Base-by-base conservation (phyloP, 441 rosid genomes). In the Viola pubescens region DNA sequence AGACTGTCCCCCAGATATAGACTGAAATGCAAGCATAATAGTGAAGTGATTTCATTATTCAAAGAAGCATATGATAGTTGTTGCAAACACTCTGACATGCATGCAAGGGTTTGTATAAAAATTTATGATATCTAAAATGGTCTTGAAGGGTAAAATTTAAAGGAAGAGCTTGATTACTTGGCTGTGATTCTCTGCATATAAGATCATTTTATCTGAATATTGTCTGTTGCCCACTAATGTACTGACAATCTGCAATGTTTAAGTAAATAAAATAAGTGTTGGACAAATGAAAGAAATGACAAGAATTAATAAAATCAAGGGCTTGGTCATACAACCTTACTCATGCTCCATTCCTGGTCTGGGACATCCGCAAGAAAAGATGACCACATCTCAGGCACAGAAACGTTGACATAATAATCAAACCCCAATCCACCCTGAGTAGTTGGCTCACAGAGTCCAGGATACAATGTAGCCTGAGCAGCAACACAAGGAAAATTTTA, bases 371-470 rank as follows among this genome's bases (percentile, higher is more conserved):
- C 84, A 68, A 89, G 81, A 69, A 79, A 81, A 70, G 97, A 86
- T 60, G 58, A 70, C 98, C 98, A 92, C 98, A 92, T 89, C 68
- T 89, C 97, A 62, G 97, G 59, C 43, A 83, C 89, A 71, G 98
- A 86, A 60, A 86, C 73, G 75, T 92, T 92, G 71, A 87, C 92
- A 63, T 80, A 81, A 70, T 84, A 92, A 75, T 92, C 94, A 71
- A 92, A 92, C 64, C 98, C 97, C 68, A 92, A 75, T 62, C 98
- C 98, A 48, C 98, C 97, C 77, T 86, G 94, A 34, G 97, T 77
- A 61, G 83, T 76, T 67, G 96, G 88, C 55, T 92, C 98, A 62
- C 97, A 89, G 56, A 87, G 74, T 65, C 98, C 98, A 67, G 98
- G 98, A 80, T 89, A 92, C 70, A 65, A 84, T 45, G 98, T 81